phyloP scores from a whole-genome alignment of 2,329 filamentous ascomycete genomes.

The Calonectria pteridis region DNA sequence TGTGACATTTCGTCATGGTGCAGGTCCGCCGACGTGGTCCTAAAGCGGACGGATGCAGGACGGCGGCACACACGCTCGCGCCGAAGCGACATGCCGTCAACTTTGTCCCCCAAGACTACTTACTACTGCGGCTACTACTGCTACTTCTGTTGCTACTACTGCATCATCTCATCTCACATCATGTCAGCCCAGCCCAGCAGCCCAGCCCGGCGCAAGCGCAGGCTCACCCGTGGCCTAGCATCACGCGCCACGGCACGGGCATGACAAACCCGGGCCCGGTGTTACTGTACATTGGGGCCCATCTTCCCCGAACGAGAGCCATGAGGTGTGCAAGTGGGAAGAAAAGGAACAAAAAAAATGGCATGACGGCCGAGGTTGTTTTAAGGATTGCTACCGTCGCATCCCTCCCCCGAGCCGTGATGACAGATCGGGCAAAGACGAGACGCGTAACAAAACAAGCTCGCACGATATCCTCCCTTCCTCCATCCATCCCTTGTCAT shows the following conservation, averaged over 20 bases:
- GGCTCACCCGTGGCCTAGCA: neutral
- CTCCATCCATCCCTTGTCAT: no score
- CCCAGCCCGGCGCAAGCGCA: no score
- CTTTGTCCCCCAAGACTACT: neutral
- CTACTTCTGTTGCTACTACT: neutral
- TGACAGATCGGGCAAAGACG: neutral
- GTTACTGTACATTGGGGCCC: no score
- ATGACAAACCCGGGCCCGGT: no score
- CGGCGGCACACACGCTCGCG: neutral
- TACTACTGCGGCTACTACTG: no score
- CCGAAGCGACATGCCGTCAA: neutral
- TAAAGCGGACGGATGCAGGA: neutral
- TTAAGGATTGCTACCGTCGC: slow-evolving; percentile 5
- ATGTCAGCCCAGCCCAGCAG: neutral
- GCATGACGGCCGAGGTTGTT: neutral
- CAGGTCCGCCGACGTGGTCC: neutral
- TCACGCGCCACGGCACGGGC: neutral
- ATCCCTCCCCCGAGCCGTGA: neutral
- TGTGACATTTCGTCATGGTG: neutral
- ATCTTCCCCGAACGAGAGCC: no score
- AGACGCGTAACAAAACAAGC: neutral
- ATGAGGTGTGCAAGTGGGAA: neutral
- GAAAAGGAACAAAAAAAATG: no score
- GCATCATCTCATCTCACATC: slow-evolving; percentile 6
- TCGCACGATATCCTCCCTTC: no score